Conservation (phyloP, 176 grass and related monocot species). For the Alopecurus myosuroides region DNA sequence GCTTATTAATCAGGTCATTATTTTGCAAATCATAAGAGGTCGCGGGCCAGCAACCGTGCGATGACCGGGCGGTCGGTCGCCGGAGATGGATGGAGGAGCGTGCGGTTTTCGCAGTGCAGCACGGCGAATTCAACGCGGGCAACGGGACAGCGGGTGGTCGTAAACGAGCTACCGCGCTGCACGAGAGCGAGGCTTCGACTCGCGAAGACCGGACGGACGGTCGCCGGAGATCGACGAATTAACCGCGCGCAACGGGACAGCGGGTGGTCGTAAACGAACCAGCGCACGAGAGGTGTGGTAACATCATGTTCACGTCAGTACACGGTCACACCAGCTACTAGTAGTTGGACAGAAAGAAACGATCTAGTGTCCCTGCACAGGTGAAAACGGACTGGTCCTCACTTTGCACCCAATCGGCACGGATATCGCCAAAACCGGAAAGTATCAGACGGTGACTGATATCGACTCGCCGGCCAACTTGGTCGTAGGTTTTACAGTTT, state of each 20-base stretch:
- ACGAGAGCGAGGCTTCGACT: background rate
- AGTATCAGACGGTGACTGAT: too few species aligned
- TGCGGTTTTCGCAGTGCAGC: background rate
- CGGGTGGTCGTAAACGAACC: background rate
- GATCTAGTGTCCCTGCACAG: background rate
- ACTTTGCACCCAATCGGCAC: background rate
- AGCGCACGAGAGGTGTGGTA: background rate
- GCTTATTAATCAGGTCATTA: background rate
- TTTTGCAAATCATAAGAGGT: background rate
- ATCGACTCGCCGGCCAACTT: background rate
- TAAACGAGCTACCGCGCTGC: background rate
- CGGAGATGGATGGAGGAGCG: background rate
- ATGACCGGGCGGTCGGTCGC: constrained; percentile 11
- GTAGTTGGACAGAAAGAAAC: background rate
- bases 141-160: background rate
- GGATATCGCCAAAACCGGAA: too few species aligned
- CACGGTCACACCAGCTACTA: background rate
- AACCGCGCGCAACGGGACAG: background rate
- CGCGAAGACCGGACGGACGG: too few species aligned
- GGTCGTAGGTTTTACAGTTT: background rate
- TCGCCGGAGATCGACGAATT: too few species aligned
- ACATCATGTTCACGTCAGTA: constrained; percentile 27
- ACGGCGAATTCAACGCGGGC: background rate
- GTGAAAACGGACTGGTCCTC: background rate
- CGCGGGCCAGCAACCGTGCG: constrained; percentile 2